Base-by-base conservation (phyloP, 495 filamentous ascomycete genomes). In the Oidiodendron maius region DNA sequence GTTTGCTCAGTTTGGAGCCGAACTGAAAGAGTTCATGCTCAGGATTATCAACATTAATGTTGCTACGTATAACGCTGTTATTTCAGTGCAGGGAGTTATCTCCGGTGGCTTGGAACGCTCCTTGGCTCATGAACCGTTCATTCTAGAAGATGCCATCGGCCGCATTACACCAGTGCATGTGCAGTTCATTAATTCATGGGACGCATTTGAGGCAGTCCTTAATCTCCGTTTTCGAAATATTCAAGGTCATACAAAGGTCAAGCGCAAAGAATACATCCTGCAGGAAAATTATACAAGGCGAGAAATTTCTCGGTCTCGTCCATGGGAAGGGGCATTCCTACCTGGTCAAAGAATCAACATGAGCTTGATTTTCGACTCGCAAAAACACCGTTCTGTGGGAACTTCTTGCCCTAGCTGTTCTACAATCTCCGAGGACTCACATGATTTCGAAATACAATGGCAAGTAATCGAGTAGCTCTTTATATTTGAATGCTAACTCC, bases 271-370 rank as follows among this genome's bases (percentile, higher is more conserved):
- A 23, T 55, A 49, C 18, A 34, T 26, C n/a, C n/a, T 55, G 1
- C 52, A 55, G n/a, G 52, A 55, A 10, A 40, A 30, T 15, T 35
- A 11, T 9, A 39, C 40, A 2, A 39, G n/a, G 12, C n/a, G 28
- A 20, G 52, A 55, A 10, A 50, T 50, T 18, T 3, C 16, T 13
- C 23, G 38, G 2, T 28, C n/a, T 4, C 18, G 11, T 1, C n/a
- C 37, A 3, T 55, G 34, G 34, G 38, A 40, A 25, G 26, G 4
- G 1, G 6, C 34, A 2, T 55, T 55, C 32, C 18, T 55, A 25
- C 52, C 52, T 38, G 52, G 52, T 3, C 45, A 46, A 21, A 44
- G 18, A 16, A n/a, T 55, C 1, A 40, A 55, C 43, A 55, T 50
- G 52, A 55, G 45, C 24, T 17, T 55, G 24, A 17, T 50, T 18